Evolutionary conservation across 176 grass and related monocot species (phyloP), one percentile per base, ranked within the genome.

Genomic region (Oryza meyeriana): DNA sequence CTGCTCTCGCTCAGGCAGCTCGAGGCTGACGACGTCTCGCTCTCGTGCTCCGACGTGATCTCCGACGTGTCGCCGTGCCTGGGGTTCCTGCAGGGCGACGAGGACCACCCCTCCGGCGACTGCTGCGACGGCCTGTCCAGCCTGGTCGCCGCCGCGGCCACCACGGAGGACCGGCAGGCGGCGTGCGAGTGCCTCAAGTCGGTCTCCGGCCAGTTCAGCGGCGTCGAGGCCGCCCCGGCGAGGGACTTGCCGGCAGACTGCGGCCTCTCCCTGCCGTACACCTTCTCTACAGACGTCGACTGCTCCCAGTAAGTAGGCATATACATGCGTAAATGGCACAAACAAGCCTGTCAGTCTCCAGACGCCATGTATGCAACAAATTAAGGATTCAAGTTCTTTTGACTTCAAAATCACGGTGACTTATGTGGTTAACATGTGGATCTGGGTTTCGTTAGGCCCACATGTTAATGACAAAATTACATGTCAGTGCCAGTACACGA

Each of bases 181-280:
- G 85, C 87, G 20, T 92, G 87, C 87, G 61, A 62, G 44, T 92
- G 90, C 90, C 74, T 92, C 83, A 80, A 89, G 75, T 22, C 70
- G 44, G 75, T 75, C 1, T 48, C 69, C 52, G 3, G 4, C 3
- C 30, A 78, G 74, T 28, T 83, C 34, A 16, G 18, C 61, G 59
- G 17, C 50, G 50, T 55, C 18, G 16, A 35, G 7, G 6, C 31
- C 27, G 4, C 81, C 9, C 55, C 76, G 9, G 81, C 76, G 28
- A 71, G 74, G 85, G 89, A 59, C 58, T 77, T 91, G 64, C 76
- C 89, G 25, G 17, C 1, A 14, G 57, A 67, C 65, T 91, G 89
- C 81, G 66, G 84, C 69, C 4, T 90, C 84, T 40, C 66, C 6
- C 40, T 90, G 24, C 4, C 69, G 38, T 84, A 33, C 80, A 45